phyloP scores from a whole-genome alignment of 768 basidiomycete species.

The Neoboletus brunneissimus region DNA sequence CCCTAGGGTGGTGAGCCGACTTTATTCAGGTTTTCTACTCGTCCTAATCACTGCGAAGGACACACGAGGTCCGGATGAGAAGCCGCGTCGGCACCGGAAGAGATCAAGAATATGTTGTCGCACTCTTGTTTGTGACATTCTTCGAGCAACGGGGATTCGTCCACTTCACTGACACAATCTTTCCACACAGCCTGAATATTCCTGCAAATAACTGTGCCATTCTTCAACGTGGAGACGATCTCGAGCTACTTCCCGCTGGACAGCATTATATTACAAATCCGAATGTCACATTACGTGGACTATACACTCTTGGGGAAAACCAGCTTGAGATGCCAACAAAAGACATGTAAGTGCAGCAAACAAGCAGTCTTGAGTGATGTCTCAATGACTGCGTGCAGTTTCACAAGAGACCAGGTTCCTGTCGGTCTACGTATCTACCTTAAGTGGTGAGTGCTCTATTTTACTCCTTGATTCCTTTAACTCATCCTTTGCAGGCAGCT shows the following conservation, averaged over 20 bases:
- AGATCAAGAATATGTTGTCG: slow-evolving; percentile 70
- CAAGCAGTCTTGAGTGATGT: background rate
- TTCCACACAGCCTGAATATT: slow-evolving; percentile 63
- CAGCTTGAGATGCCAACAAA: slow-evolving; percentile 87
- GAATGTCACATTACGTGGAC: slow-evolving; percentile 73
- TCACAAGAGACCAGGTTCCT: slow-evolving; percentile 84
- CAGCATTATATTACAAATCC: slow-evolving; percentile 85
- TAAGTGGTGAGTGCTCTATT: slow-evolving; percentile 53
- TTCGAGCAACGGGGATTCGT: background rate
- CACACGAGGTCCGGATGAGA: slow-evolving; percentile 78
- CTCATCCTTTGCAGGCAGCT: slow-evolving; percentile 39
- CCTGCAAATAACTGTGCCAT: slow-evolving; percentile 88
- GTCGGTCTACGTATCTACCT: slow-evolving; percentile 81
- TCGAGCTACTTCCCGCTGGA: slow-evolving; percentile 74
- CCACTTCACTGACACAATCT: background rate
- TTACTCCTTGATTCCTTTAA: background rate
- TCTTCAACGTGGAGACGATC: slow-evolving; percentile 75
- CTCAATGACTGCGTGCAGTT: slow-evolving; percentile 39
- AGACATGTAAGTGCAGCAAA: slow-evolving; percentile 57
- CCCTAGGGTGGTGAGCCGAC: slow-evolving; percentile 51
- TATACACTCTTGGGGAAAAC: slow-evolving; percentile 81
- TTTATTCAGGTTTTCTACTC: background rate
- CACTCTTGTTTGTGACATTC: slow-evolving; percentile 57
- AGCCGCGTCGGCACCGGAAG: slow-evolving; percentile 44
- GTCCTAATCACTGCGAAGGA: slow-evolving; percentile 31